Percentiles rank a stretch among this genome's conserved stretches.
Evolutionary conservation across 2,329 filamentous ascomycete genomes (phyloP).

Genomic region (Pseudopyrenochaeta lycopersici): DNA sequence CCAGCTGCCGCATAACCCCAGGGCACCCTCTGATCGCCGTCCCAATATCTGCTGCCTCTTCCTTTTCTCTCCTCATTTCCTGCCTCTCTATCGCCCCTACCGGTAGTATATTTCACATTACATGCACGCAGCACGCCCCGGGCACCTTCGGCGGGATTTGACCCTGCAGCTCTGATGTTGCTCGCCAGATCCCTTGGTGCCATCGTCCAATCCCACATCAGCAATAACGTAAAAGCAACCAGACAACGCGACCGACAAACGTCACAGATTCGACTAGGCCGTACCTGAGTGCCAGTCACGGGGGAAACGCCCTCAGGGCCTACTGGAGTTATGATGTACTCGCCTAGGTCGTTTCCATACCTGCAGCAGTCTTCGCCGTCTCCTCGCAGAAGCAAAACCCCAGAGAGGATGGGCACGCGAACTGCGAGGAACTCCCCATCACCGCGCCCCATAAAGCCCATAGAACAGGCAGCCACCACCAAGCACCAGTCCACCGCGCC

Average conservation of each 20-base stretch:
- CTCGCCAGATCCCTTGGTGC: conserved; percentile 26
- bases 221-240: conserved; percentile 50
- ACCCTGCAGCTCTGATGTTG: conserved; percentile 42
- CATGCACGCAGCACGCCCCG: conserved; percentile 13
- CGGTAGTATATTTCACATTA: conserved; percentile 3
- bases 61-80: conserved; percentile 1
- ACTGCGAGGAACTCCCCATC: conserved; percentile 26
- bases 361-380: conserved; percentile 47
- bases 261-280: conserved; percentile 36
- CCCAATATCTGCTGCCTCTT: conserved; percentile 5
- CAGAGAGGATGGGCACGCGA: conserved; percentile 45
- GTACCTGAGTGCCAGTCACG: conserved; percentile 37
- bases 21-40: conserved; percentile 12
- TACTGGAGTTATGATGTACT: conserved; percentile 50
- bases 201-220: conserved; percentile 42
- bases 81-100: background rate
- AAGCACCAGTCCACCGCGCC: conserved; percentile 9
- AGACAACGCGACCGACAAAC: conserved; percentile 28
- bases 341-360: conserved; percentile 57
- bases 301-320: conserved; percentile 32
- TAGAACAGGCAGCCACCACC: conserved; percentile 17
- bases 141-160: conserved; percentile 30
- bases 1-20: conserved; percentile 6
- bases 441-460: conserved; percentile 20
- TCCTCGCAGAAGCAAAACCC: conserved; percentile 26